Conservation (phyloP, 139 green algal genomes). For the Asterochloris sp. region DNA sequence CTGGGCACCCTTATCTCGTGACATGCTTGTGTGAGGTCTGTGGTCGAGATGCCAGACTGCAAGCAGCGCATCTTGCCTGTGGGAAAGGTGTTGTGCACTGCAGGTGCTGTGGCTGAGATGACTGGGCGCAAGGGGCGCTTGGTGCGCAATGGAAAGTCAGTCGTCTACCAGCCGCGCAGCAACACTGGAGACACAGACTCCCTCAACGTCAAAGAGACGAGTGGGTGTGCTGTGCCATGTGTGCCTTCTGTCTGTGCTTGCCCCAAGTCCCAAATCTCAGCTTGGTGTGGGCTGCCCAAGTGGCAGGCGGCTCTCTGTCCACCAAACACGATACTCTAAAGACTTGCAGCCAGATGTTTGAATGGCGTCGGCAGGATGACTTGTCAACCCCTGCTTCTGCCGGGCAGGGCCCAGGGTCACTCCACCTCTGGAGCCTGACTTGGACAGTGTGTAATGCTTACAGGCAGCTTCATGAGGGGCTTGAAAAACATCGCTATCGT, state of each 20-base stretch:
- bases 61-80: background rate
- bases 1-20: too few species aligned
- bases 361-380: background rate
- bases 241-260: too few species aligned
- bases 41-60: background rate
- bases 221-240: background rate
- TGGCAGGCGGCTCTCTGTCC: too few species aligned
- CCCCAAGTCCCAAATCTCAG: too few species aligned
- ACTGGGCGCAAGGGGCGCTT: constrained; percentile 70
- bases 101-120: constrained; percentile 71
- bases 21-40: background rate
- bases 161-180: constrained; percentile 62
- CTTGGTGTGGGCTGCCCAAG: too few species aligned
- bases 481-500: constrained; percentile 91
- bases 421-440: background rate
- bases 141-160: constrained; percentile 24
- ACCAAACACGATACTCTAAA: too few species aligned
- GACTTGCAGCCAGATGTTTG: background rate
- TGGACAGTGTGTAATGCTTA: background rate
- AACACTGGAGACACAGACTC: constrained; percentile 77
- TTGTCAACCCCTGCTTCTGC: too few species aligned
- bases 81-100: background rate
- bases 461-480: constrained; percentile 76
- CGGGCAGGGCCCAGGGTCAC: background rate
- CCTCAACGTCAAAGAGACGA: constrained; percentile 69